These are phyloP conservation scores for Ophiostoma populinum DNA, from an alignment of 2,329 filamentous ascomycete species.

Conservation along the genomic window DNA sequence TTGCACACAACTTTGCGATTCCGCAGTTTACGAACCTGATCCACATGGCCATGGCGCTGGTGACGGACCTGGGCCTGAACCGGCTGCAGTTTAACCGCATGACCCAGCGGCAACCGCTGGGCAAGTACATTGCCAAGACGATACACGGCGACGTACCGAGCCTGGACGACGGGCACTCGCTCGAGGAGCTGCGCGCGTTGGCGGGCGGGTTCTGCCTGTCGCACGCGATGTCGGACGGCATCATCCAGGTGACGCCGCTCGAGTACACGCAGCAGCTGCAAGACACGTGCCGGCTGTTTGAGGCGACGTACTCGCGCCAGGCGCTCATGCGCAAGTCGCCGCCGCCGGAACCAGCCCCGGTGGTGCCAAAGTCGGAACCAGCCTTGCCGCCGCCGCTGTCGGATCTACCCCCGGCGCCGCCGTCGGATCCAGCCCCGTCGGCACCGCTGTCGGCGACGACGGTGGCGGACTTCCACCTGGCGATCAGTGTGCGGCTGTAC, in stretches of 20 bases:
- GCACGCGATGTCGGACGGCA: conserved; percentile 13
- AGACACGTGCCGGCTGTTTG: conserved; percentile 10
- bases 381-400: not conserved
- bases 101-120: conserved; percentile 8
- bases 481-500: conserved; percentile 10
- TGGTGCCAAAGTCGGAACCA: not conserved
- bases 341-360: not conserved
- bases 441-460: conserved; percentile 1
- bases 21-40: conserved; percentile 11
- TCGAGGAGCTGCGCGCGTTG: conserved; percentile 25
- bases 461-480: conserved; percentile 8
- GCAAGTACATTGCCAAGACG: conserved; percentile 6
- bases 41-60: conserved; percentile 11
- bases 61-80: conserved; percentile 13
- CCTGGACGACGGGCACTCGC: conserved; percentile 8
- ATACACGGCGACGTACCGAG: conserved; percentile 7
- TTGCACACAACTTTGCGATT: conserved; percentile 10
- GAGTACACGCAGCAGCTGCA: conserved; percentile 20
- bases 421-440: not conserved
- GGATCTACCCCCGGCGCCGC: conserved; percentile 9
- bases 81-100: conserved; percentile 8
- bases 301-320: conserved; percentile 3
- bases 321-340: conserved; percentile 1
- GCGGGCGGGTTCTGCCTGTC: conserved; percentile 26
- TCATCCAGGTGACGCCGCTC: conserved; percentile 22